phyloP scores from a whole-genome alignment of 2,329 filamentous ascomycete species.

The Pseudogymnoascus sp. region DNA sequence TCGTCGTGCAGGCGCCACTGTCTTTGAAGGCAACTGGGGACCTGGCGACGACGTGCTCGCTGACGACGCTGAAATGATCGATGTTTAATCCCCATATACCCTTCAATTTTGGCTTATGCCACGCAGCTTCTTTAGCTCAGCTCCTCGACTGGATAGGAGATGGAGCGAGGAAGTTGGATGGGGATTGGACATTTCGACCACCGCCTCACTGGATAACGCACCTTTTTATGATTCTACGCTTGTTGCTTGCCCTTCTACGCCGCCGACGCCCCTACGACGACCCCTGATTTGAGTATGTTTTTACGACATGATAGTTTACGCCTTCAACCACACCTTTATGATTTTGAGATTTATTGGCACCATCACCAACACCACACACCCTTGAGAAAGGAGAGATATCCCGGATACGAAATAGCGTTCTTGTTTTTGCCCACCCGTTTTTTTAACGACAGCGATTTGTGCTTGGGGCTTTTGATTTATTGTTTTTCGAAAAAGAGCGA shows the following conservation, averaged over 20 bases:
- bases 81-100: slow-evolving; percentile 23
- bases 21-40: slow-evolving; percentile 95
- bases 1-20: slow-evolving; percentile 79
- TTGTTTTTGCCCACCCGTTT: neutral
- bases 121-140: neutral
- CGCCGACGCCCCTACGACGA: slow-evolving; percentile 6
- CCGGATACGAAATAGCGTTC: neutral
- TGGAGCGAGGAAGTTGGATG: neutral
- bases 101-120: slow-evolving; percentile 2
- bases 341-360: slow-evolving; percentile 4
- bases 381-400: neutral
- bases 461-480: neutral
- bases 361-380: neutral
- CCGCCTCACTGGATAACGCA: slow-evolving; percentile 4
- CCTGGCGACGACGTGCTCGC: slow-evolving; percentile 50
- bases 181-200: slow-evolving; percentile 6
- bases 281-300: slow-evolving; percentile 2
- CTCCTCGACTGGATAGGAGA: slow-evolving; percentile 10
- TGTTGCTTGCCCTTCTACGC: slow-evolving; percentile 6
- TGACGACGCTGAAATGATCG: slow-evolving; percentile 33
- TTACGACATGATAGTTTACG: slow-evolving; percentile 8
- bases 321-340: slow-evolving; percentile 1
- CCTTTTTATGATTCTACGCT: neutral
- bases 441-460: slow-evolving; percentile 3
- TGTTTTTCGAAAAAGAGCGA: neutral